A percentile compares a stretch with the other conserved stretches of the same genome.
These are phyloP conservation scores for Phytophthora multivora DNA, from an alignment of 352 stramenopile species.

Conservation along the genomic window DNA sequence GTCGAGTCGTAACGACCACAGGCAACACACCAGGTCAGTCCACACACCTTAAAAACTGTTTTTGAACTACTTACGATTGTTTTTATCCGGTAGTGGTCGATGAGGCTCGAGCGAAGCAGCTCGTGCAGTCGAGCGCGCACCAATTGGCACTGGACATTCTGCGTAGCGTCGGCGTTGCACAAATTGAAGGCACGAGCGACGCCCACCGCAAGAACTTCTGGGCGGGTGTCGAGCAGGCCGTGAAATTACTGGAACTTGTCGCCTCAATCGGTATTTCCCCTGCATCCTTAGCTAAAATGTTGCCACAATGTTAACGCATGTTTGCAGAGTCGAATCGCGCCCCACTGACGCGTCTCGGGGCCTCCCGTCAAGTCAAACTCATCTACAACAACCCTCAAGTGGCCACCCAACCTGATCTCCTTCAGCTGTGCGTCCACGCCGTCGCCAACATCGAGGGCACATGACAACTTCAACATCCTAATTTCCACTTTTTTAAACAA, in stretches of 20 bases:
- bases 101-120: slow-evolving; percentile 34
- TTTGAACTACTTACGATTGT: neutral
- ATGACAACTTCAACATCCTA: slow-evolving; percentile 13
- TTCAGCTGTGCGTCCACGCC: slow-evolving; percentile 59
- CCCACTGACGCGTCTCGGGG: slow-evolving; percentile 58
- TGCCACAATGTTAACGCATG: neutral
- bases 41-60: neutral
- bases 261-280: slow-evolving; percentile 46
- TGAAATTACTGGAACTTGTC: slow-evolving; percentile 57
- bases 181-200: slow-evolving; percentile 8
- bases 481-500: too few species aligned
- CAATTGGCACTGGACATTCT: slow-evolving; percentile 55
- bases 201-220: slow-evolving; percentile 14
- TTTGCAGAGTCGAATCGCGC: slow-evolving; percentile 52
- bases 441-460: slow-evolving; percentile 67
- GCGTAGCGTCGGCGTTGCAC: slow-evolving; percentile 28
- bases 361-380: slow-evolving; percentile 56
- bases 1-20: slow-evolving; percentile 34
- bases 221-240: slow-evolving; percentile 47
- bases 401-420: slow-evolving; percentile 37
- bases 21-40: slow-evolving; percentile 25
- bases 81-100: slow-evolving; percentile 17
- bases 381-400: slow-evolving; percentile 56
- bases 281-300: neutral
- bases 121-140: slow-evolving; percentile 48